Evolutionary conservation across 331 rosid species (phyloP), one percentile per base, ranked within the genome.

Genomic region (Malus hybrid): DNA sequence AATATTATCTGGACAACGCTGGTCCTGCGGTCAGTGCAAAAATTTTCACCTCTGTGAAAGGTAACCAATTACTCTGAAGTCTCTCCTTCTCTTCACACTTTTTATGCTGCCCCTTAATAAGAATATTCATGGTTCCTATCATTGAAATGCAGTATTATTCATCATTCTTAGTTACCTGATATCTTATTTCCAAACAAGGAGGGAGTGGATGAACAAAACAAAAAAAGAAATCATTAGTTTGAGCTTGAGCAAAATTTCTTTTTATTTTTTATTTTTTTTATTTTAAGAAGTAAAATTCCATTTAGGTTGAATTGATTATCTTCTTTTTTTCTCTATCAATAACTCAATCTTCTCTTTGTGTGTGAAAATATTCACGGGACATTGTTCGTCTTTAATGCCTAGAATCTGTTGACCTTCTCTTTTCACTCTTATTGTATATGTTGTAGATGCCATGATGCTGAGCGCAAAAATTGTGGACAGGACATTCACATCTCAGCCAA

Each of bases 21-120:
- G 95, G 95, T 81, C 83, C 68, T 91, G 93, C 82, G 20, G 39
- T 18, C 74, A 82, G 67, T 91, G 97, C 84, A 82, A 78, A 74
- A 71, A 77, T 10, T 80, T 82, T 75, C 91, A 88, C 44, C 84
- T 87, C 44, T 91, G 95, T 79, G 91, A 86, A 74, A 85, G 89
- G 92, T 89, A 72, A 30, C 55, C 7, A 71, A 60, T 34, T 19
- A n/a, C 53, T 64, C 67, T 19, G 5, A 63, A 13, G 6, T 50
- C 14, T 30, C 5, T 28, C 24, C 15, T 74, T n/a, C 30, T 63
- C 16, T 74, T 33, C 26, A 19, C 9, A 32, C 10, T 8, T 64
- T 8, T 32, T 9, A 16, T 64, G 44, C 6, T 10, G 48, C 48
- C 52, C 29, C 5, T 19, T n/a, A 66, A 34, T 36, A 44, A 34